Evolutionary conservation across 352 stramenopile genomes (phyloP).

Genomic region (Pythium rishiriense): DNA sequence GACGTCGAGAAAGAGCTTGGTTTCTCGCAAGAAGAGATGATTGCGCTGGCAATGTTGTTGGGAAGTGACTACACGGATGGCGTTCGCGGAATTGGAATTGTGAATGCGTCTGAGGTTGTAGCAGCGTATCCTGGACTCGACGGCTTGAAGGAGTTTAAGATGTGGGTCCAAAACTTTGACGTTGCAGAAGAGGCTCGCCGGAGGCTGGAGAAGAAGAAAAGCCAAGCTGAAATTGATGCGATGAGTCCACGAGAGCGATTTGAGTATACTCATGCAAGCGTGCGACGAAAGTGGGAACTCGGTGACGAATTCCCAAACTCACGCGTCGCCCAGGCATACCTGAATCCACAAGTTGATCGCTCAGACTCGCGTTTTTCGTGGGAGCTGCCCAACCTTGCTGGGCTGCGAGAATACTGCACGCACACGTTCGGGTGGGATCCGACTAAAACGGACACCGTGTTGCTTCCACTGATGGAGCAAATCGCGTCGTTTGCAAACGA

Average conservation of each 20-base stretch:
- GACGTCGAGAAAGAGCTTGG: conserved; percentile 94
- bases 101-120: conserved; percentile 83
- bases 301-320: conserved; percentile 93
- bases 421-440: conserved; percentile 93
- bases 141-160: conserved; percentile 82
- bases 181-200: conserved; percentile 54
- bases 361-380: conserved; percentile 91
- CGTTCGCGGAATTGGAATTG: conserved; percentile 80
- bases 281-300: conserved; percentile 90
- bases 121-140: conserved; percentile 81
- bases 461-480: conserved; percentile 88
- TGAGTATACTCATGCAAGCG: conserved; percentile 90
- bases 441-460: conserved; percentile 84
- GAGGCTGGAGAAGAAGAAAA: conserved; percentile 58
- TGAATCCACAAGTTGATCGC: conserved; percentile 86
- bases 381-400: conserved; percentile 87
- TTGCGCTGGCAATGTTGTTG: conserved; percentile 91
- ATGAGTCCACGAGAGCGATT: conserved; percentile 76
- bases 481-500: conserved; percentile 39
- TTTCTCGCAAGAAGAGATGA: conserved; percentile 91
- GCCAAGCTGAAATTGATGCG: conserved; percentile 42
- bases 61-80: conserved; percentile 96
- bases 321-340: conserved; percentile 93
- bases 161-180: conserved; percentile 73
- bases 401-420: conserved; percentile 85